Conservation (phyloP, 2,329 filamentous ascomycete species). For the Xylaria sp. region DNA sequence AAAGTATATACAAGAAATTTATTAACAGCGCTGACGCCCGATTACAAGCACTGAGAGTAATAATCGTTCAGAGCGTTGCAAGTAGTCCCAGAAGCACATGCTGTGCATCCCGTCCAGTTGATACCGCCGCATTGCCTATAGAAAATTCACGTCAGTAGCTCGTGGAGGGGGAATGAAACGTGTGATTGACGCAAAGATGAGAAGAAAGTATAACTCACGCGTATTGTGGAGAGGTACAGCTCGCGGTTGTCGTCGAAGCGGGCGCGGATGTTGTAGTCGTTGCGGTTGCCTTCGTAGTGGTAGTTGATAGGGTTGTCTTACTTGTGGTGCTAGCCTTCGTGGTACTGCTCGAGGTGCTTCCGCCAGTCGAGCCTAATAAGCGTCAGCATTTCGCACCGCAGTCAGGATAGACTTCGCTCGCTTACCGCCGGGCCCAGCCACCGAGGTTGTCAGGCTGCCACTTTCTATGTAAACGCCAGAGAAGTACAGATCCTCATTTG, state of each 20-base stretch:
- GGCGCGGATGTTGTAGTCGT: constrained; percentile 37
- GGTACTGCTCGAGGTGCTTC: constrained; percentile 29
- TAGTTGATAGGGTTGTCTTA: constrained; percentile 30
- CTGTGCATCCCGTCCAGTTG: constrained; percentile 51
- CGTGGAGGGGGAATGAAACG: not conserved
- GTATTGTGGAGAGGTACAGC: constrained; percentile 45
- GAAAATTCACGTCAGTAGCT: constrained; percentile 10
- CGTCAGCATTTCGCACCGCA: constrained; percentile 4
- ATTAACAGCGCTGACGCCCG: not conserved
- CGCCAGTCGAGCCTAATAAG: constrained; percentile 27
- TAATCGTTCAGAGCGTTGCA: constrained; percentile 46
- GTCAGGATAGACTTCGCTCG: not conserved
- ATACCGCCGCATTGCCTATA: constrained; percentile 53
- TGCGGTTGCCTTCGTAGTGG: constrained; percentile 29
- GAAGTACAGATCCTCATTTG: constrained; percentile 75
- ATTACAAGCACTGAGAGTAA: constrained; percentile 35
- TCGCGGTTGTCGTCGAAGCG: constrained; percentile 33
- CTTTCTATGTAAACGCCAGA: constrained; percentile 77
- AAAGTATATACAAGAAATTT: constrained; percentile 23
- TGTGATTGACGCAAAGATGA: not conserved
- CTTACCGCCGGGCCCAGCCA: constrained; percentile 42
- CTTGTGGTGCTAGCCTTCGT: constrained; percentile 28
- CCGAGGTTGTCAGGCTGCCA: constrained; percentile 55
- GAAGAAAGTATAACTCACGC: constrained; percentile 27
- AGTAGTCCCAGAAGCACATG: constrained; percentile 50